Evolutionary conservation across 345 rosid genomes (phyloP), one percentile per base, ranked within the genome.

Genomic region (Gossypium herbaceum): DNA sequence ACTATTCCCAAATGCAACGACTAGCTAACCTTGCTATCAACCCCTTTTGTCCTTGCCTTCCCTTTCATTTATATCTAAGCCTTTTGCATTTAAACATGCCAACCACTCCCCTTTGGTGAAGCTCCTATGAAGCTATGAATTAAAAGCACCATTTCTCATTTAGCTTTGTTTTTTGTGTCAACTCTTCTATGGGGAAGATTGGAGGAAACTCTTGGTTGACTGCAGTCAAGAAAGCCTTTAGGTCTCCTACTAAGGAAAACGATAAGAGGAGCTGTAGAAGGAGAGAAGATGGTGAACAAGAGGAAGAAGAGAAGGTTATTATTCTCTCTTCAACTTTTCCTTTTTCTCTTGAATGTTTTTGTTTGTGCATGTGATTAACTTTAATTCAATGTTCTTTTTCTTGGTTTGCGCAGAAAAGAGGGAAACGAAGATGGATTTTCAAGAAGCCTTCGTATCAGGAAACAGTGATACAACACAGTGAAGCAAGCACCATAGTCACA

Each of bases 191-290:
- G 91, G 88, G 90, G 76, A 91, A 87, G 80, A 80, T 70, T 12
- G 85, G 88, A 43, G 92, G 92, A 34, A 90, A 81, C 82, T 88
- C 95, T 8, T 92, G 97, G 95, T 75, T 92, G 65, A 81, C 84
- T 65, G 91, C 86, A 34, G 90, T 92, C 29, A 90, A 87, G 85
- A 86, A 87, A 60, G 95, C 88, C 62, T 92, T 92, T 68, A 81
- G 87, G 56, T 89, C 93, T 57, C 90, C 92, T 12, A 51, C 79
- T 29, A 89, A 85, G 76, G 87, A 82, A 3, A 78, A 83, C 9
- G 76, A 50, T 56, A 86, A 81, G 81, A 83, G 72, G 81, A 86
- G 56, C 79, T 79, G 74, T 44, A 85, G 58, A 83, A 88, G 86
- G 79, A 84, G 81, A 76, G 86, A 82, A 48, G 80, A 79, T 13